Evolutionary conservation across 1,139 yeast genomes (phyloP), one percentile per base, ranked within the genome.

Genomic region (Taiozyma onychis): DNA sequence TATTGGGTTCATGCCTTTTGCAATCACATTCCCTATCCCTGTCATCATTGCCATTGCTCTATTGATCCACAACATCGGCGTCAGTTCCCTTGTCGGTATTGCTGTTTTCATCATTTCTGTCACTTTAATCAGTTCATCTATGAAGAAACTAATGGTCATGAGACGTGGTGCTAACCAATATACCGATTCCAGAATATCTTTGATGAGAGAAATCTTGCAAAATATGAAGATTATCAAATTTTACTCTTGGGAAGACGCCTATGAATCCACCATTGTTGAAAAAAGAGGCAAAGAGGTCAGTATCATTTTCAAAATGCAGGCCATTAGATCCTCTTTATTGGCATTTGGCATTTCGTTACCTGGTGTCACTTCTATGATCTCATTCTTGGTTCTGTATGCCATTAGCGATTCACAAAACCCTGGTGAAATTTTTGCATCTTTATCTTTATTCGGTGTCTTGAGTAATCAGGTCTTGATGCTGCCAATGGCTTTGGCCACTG

Each of bases 381-480:
- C 96, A 0, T 90, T 89, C 62, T 77, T 89, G 56, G 83, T 83
- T 0, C 69, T 87, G 57, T 84, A 83, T 57, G 81, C 77, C 42
- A 68, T 82, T 6, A 69, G 75, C 44, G 67, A 73, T 26, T 62
- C 61, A n/a, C 75, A 80, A 56, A 73, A 75, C 53, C 84, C 95
- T 1, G 91, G 89, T 3, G 71, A 77, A 37, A 81, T 89, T n/a
- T 90, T 90, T 63, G 79, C 97, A 0, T 85, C 96, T 13, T 72
- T 90, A 48, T 78, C 95, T 0, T 74, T 88, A 51, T 90, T 89
- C 72, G 83, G 83, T 57, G 76, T 81, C 39, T 73, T 88, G 61
- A 71, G 88, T 60, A 70, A 88, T 48, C 97, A 96, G 26, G 71
- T 88, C 69, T 73, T 85, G 62, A 83, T 87, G 54, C 69, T 85